These are phyloP conservation scores for Skeletonema potamos DNA, from an alignment of 108 stramenopile genomes.

Conservation along the genomic window DNA sequence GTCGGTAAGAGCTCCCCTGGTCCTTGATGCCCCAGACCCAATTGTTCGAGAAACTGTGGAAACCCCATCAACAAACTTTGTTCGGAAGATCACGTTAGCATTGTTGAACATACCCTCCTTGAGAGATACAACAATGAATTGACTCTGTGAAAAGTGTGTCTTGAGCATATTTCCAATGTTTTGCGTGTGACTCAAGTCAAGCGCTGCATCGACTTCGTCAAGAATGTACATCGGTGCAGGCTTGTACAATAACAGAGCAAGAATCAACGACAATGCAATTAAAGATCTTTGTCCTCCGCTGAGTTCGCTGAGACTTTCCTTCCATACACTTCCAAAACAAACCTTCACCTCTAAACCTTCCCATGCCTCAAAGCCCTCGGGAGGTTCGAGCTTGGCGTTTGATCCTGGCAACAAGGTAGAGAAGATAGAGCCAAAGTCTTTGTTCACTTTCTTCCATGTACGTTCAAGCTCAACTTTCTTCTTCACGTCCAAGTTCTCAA, in stretches of 20 bases:
- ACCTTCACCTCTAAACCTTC: slow-evolving; percentile 98
- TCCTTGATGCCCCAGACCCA: slow-evolving; percentile 66
- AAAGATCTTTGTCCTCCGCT: slow-evolving; percentile 98
- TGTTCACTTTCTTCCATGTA: slow-evolving; percentile 97
- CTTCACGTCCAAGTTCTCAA: slow-evolving; percentile 96
- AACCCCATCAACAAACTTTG: slow-evolving; percentile 98
- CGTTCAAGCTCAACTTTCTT: slow-evolving; percentile 92
- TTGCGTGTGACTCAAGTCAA: slow-evolving; percentile 98
- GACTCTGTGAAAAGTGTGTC: slow-evolving; percentile 97
- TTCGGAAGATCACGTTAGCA: slow-evolving; percentile 99
- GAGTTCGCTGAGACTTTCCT: slow-evolving; percentile 97
- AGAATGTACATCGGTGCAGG: slow-evolving; percentile 99
- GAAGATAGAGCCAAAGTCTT: slow-evolving; percentile 99
- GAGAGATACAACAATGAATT: slow-evolving; percentile 98
- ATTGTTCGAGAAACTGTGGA: slow-evolving; percentile 95
- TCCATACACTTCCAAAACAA: slow-evolving; percentile 97
- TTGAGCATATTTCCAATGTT: slow-evolving; percentile 99
- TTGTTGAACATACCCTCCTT: slow-evolving; percentile 99
- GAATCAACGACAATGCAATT: slow-evolving; percentile 96
- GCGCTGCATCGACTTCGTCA: slow-evolving; percentile 98
- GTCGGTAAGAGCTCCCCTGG: slow-evolving; percentile 47
- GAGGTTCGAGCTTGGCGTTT: slow-evolving; percentile 94
- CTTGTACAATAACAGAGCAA: slow-evolving; percentile 95
- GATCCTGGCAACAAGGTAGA: slow-evolving; percentile 96
- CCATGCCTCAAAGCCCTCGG: slow-evolving; percentile 91